Evolutionary conservation across 495 filamentous ascomycete genomes (phyloP), one percentile per base, ranked within the genome.

Genomic region (Neurospora sp.): DNA sequence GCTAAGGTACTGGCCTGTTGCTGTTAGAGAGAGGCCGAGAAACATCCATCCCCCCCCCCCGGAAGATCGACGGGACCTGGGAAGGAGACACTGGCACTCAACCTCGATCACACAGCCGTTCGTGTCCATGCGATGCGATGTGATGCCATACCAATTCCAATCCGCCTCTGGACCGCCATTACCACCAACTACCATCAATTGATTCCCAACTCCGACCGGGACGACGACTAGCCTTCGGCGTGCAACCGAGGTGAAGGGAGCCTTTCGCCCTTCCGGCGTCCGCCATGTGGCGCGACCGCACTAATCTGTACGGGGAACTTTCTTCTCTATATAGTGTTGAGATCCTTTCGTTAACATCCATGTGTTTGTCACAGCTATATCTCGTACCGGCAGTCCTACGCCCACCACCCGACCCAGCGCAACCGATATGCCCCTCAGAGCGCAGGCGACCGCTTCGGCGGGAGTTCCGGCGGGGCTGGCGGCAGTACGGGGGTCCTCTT

Each of bases 301-400:
- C 96, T 69, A 99, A 98, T 80, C 91, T 99, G 95, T 97, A 88
- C 73, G 53, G 27, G 14, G 4, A 18, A 65, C 14, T 37, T 18
- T 65, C 53, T 37, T 37, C 35, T 37, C 35, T 37, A 37, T 37
- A 37, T 37, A 37, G 35, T 37, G 35, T 37, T 37, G 35, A 7
- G 35, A 31, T n/a, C 4, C 20, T 22, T 14, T 35, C 3, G 53
- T 35, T 65, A 35, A 65, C 53, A 65, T 31, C 14, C 18, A 20
- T 42, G 40, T 8, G 44, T 31, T 8, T 20, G 6, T 0, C 4
- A 39, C 78, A 98, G 96, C 79, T 99, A 94, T 82, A 96, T 99
- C 80, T 98, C 96, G 78, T 99, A 98, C 85, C 94, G 96, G 72
- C 96, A 98, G 83, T 98, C 95, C 73, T 98, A 98, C 82, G 89